phyloP scores from a whole-genome alignment of 345 rosid species.

The Mallotus nudiflorus region DNA sequence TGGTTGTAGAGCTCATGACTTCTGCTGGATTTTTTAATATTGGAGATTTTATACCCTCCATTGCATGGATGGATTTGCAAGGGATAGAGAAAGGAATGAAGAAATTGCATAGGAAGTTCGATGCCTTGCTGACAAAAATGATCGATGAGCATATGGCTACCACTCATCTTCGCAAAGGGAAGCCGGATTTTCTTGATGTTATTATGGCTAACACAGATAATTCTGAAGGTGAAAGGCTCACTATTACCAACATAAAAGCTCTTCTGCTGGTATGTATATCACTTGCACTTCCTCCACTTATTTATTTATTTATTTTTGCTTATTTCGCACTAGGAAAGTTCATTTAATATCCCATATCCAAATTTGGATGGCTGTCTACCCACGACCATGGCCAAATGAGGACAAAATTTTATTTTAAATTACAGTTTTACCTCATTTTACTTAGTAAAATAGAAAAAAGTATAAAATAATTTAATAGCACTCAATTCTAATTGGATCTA shows the following conservation, averaged over 20 bases:
- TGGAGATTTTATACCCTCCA: constrained; percentile 57
- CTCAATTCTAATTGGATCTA: too few species aligned
- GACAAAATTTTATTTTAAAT: too few species aligned
- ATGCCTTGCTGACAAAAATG: constrained; percentile 45
- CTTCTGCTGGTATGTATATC: constrained; percentile 44
- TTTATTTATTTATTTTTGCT: not conserved
- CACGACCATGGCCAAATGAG: too few species aligned
- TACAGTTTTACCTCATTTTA: too few species aligned
- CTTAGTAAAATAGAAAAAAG: too few species aligned
- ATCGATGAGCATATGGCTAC: constrained; percentile 46
- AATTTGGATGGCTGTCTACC: too few species aligned
- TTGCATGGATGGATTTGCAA: constrained; percentile 68
- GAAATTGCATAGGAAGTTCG: constrained; percentile 47
- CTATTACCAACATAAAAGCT: constrained; percentile 48
- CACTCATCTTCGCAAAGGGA: constrained; percentile 33
- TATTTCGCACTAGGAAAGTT: too few species aligned
- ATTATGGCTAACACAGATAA: constrained; percentile 33
- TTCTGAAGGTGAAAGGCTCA: constrained; percentile 37
- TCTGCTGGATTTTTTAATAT: constrained; percentile 49
- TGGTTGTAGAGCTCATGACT: constrained; percentile 63
- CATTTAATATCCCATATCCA: too few species aligned
- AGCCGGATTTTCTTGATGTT: constrained; percentile 57
- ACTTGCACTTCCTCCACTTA: too few species aligned
- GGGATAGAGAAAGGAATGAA: constrained; percentile 60
- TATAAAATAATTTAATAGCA: too few species aligned